Evolutionary conservation across 2,329 filamentous ascomycete genomes (phyloP).

Genomic region (Sclerotinia borealis): DNA sequence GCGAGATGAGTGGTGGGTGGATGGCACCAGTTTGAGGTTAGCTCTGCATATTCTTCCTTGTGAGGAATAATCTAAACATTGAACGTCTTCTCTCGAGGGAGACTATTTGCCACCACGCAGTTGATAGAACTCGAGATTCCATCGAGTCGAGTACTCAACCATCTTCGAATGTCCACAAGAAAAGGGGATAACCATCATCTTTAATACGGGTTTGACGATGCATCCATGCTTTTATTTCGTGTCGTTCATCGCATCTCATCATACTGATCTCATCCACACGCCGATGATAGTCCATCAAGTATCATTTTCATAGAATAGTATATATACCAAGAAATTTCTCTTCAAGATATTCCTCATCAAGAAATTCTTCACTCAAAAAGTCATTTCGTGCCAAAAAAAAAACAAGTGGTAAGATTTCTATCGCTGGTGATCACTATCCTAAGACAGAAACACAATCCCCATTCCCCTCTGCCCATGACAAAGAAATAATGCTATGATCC

Average conservation of each 20-base stretch:
- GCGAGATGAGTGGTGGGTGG: neutral
- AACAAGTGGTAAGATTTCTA: neutral
- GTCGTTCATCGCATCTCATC: neutral
- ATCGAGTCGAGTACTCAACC: neutral
- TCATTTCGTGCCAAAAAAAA: neutral
- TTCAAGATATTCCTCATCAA: too few species aligned
- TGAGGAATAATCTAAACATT: neutral
- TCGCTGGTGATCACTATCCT: slow-evolving; percentile 12
- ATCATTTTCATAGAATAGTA: neutral
- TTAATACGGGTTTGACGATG: neutral
- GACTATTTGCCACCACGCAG: too few species aligned
- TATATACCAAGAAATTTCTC: too few species aligned
- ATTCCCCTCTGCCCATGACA: neutral
- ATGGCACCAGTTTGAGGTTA: neutral
- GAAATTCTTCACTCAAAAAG: neutral
- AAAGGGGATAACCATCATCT: neutral
- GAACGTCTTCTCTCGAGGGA: too few species aligned
- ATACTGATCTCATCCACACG: too few species aligned
- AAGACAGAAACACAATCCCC: neutral
- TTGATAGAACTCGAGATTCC: neutral
- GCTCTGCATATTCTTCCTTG: neutral
- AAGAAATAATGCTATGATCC: slow-evolving; percentile 12
- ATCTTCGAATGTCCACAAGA: neutral
- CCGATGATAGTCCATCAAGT: accelerated
- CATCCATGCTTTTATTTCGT: neutral